Evolutionary conservation across 1,139 yeast species (phyloP).

Genomic region (Candida sp.): DNA sequence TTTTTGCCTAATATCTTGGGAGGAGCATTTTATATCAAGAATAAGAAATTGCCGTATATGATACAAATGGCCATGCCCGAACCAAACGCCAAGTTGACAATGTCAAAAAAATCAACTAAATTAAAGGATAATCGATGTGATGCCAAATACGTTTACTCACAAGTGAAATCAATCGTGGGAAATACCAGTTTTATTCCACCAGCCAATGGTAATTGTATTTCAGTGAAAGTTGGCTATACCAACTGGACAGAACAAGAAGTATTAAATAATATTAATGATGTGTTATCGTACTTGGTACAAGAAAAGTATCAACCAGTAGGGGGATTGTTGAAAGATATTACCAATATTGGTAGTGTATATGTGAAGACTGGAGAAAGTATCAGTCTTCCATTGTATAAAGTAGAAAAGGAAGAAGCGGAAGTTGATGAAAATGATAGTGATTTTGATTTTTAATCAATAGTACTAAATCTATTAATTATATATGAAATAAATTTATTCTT

Average conservation of each 20-base stretch:
- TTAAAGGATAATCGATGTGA: slow-evolving; percentile 57
- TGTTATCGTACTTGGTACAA: slow-evolving; percentile 48
- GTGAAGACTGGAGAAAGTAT: slow-evolving; percentile 63
- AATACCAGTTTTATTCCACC: slow-evolving; percentile 62
- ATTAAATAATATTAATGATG: slow-evolving; percentile 52
- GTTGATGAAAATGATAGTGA: slow-evolving; percentile 25
- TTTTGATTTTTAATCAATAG: slow-evolving; percentile 19
- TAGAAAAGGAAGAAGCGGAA: slow-evolving; percentile 11
- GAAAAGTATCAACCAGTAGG: slow-evolving; percentile 53
- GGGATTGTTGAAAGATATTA: slow-evolving; percentile 45
- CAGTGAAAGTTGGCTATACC: slow-evolving; percentile 52
- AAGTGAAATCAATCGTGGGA: slow-evolving; percentile 56
- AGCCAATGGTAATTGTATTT: slow-evolving; percentile 49
- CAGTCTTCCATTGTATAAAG: slow-evolving; percentile 44
- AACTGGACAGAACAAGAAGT: slow-evolving; percentile 43
- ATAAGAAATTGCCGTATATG: slow-evolving; percentile 62
- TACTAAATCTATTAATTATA: too few relatives aligned
- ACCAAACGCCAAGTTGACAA: slow-evolving; percentile 32
- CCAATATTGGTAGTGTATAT: slow-evolving; percentile 47
- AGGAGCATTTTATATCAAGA: slow-evolving; percentile 52
- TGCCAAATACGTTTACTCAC: slow-evolving; percentile 56
- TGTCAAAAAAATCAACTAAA: slow-evolving; percentile 32
- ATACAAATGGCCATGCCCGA: slow-evolving; percentile 60
- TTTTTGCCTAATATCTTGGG: slow-evolving; percentile 56
- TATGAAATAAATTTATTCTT: too few relatives aligned